Percentiles rank a stretch among this genome's conserved stretches.
Conservation (phyloP, 805 yeast genomes). For the Suhomyces sp. region DNA sequence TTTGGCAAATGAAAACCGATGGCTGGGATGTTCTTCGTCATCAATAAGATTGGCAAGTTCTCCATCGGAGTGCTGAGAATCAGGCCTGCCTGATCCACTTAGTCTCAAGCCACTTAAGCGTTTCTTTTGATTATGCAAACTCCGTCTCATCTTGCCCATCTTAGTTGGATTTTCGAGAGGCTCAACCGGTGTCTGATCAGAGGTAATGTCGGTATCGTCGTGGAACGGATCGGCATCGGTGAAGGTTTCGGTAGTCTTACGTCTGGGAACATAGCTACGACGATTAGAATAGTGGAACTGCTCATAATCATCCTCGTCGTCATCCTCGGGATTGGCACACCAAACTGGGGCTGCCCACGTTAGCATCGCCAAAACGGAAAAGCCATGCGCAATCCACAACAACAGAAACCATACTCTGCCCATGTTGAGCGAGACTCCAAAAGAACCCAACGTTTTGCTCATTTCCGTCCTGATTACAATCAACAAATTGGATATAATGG, state of each 20-base stretch:
- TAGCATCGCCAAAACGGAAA: conserved; percentile 22
- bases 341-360: conserved; percentile 40
- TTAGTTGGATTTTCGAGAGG: conserved; percentile 2
- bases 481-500: conserved; percentile 27
- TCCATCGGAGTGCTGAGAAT: not conserved
- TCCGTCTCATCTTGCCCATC: conserved; percentile 1
- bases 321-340: conserved; percentile 50
- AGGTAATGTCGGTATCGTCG: not conserved
- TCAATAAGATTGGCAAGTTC: not conserved
- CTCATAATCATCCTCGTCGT: conserved; percentile 19
- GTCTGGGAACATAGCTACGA: not conserved
- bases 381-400: conserved; percentile 35
- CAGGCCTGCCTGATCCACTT: not conserved
- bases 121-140: not conserved
- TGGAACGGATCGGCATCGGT: not conserved
- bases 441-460: conserved; percentile 34
- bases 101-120: not conserved
- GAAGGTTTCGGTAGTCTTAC: not conserved
- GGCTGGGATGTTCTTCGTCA: not conserved
- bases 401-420: conserved; percentile 44
- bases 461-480: conserved; percentile 23
- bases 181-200: not conserved
- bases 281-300: conserved; percentile 6
- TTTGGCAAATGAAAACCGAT: conserved; percentile 1
- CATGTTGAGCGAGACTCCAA: conserved; percentile 43